Evolutionary conservation across 257 asterid species (phyloP), one percentile per base, ranked within the genome.

Genomic region (Solanum commersonii): DNA sequence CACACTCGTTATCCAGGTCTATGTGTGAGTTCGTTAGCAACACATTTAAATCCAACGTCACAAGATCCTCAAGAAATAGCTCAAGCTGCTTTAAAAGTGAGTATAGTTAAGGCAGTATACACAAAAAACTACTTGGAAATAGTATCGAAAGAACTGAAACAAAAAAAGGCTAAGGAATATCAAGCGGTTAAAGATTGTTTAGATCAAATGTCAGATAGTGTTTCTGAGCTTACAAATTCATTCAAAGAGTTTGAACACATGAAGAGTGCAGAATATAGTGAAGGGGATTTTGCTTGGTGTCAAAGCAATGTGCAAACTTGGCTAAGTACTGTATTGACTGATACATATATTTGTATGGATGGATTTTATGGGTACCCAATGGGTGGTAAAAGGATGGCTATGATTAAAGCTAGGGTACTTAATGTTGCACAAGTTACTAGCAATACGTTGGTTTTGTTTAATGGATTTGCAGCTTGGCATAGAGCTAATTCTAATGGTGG

Each of bases 171-270:
- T 11, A 87, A 16, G 29, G 94, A 92, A 3, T 91, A 89, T 87
- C 89, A 34, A 29, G 93, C 86, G 0, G 90, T 94, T 59, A 88
- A 74, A 22, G 96, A 95, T n/a, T 95, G 98, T 68, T 88, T 94
- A 40, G 92, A 89, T 22, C 98, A 95, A 73, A 95, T 95, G 73
- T 88, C 91, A 5, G 96, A 95, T n/a, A 93, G 98, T 4, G 96
- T 93, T 4, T 91, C 77, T 10, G 95, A 93, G 56, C 89, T 95
- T 10, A 83, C 93, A n/a, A 91, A 92, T 25, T 91, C 96, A 40
- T 91, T 95, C 15, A 90, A 83, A 23, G 98, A 94, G 90, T 68
- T 92, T 5, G 91, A 90, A 8, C 88, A 72, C 16, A 93, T 95
- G 37, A 88, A 89, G 88, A 92, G 90, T 52, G 27, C 87, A 0